Evolutionary conservation across 2,329 filamentous ascomycete species (phyloP), one percentile per base, ranked within the genome.

Genomic region (Phoma sp.): DNA sequence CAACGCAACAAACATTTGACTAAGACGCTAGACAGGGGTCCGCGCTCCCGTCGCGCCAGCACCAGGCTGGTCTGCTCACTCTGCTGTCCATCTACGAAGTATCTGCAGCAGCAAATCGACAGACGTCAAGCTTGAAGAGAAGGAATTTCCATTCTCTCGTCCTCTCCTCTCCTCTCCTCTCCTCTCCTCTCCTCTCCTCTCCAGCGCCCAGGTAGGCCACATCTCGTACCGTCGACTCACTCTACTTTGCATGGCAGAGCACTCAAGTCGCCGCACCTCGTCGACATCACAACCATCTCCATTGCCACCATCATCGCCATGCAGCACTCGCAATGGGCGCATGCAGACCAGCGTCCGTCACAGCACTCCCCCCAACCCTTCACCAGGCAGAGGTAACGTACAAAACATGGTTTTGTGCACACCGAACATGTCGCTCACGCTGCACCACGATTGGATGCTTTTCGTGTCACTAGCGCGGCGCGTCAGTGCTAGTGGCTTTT

Each of bases 301-400:
- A 31, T 24, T n/a, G 13, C n/a, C 32, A 33, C 31, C 44, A 48
- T 35, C 29, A 29, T 5, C 29, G 12, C 29, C 5, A 68, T 68
- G 63, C 58, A 62, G 22, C 17, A 48, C 22, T 68, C 65, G 27
- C 56, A 4, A 45, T 69, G 60, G 60, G 61, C 67, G 12, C 44
- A 56, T 36, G 31, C 53, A 17, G 43, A 39, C 39, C 46, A 36
- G 31, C 40, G 17, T 39, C 25, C 40, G 15, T 38, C 43, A 10
- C 29, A 29, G 19, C 24, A 46, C 24, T 41, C 6, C 33, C 19
- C 33, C n/a, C 44, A 54, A 19, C 46, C 33, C 47, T 56, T 41
- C 44, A 45, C 46, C 32, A 55, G 58, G 47, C 65, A 66, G 56
- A 66, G 60, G 61, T 69, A 64, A 60, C 36, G 52, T 61, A 44